phyloP scores from a whole-genome alignment of 768 basidiomycete species.

The Tulasnella sp. region DNA sequence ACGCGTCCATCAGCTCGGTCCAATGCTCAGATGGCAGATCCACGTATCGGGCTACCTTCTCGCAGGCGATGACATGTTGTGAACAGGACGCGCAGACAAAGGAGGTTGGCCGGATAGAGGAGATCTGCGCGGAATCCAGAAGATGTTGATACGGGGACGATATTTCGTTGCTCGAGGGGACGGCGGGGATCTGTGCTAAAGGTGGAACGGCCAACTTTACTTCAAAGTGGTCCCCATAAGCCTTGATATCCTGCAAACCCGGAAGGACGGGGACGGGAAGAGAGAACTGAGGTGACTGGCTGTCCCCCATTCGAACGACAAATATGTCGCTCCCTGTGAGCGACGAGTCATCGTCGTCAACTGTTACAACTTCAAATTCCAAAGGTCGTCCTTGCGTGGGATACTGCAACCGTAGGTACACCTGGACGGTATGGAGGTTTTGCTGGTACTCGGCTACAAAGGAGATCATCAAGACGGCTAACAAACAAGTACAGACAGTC shows the following conservation, averaged over 20 bases:
- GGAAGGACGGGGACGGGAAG: constrained; percentile 46
- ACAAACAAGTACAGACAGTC: too few species aligned
- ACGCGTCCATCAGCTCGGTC: constrained; percentile 93
- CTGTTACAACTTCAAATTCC: constrained; percentile 53
- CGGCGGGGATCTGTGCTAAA: constrained; percentile 2
- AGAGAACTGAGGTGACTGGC: constrained; percentile 45
- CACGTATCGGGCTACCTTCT: constrained; percentile 36
- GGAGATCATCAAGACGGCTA: constrained; percentile 32
- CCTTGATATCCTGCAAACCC: constrained; percentile 49
- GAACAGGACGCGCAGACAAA: constrained; percentile 76
- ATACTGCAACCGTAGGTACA: constrained; percentile 54
- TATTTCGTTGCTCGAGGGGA: constrained; percentile 9
- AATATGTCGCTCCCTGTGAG: constrained; percentile 41
- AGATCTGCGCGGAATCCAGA: constrained; percentile 60
- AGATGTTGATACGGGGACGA: constrained; percentile 32
- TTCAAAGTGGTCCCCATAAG: constrained; percentile 53
- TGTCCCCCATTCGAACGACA: constrained; percentile 47
- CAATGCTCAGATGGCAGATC: constrained; percentile 94
- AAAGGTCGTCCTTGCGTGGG: constrained; percentile 37
- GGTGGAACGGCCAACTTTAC: constrained; percentile 42
- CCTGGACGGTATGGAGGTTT: constrained; percentile 65
- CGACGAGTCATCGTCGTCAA: constrained; percentile 25
- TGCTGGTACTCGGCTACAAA: constrained; percentile 76
- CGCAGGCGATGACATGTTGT: constrained; percentile 38
- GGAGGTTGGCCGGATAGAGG: constrained; percentile 41